These are phyloP conservation scores for Ustilago hordei DNA, from an alignment of 1,284 basidiomycete species.

Conservation along the genomic window DNA sequence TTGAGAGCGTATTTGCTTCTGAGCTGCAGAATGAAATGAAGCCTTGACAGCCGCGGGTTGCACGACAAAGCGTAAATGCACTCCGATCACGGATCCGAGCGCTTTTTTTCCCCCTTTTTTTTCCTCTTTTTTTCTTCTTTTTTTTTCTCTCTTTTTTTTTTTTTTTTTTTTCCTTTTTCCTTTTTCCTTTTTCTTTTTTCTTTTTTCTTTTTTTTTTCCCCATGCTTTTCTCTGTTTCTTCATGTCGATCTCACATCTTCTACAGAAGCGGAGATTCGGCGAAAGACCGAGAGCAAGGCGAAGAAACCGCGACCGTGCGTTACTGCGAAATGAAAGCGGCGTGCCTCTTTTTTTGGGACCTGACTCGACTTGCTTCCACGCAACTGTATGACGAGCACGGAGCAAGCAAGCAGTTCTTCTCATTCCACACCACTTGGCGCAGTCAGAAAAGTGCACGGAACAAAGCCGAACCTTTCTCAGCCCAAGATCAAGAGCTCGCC, in stretches of 20 bases:
- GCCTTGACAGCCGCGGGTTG: background rate
- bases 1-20: constrained; percentile 4
- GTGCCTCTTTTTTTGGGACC: constrained; percentile 15
- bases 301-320: constrained; percentile 16
- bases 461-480: constrained; percentile 11
- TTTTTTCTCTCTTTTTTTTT: background rate
- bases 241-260: constrained; percentile 20
- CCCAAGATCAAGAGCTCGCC: background rate
- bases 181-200: no score
- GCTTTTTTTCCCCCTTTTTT: background rate
- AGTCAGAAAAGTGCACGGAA: background rate
- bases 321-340: background rate
- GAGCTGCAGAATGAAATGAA: background rate
- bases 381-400: background rate
- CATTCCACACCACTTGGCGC: background rate
- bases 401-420: background rate
- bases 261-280: constrained; percentile 27
- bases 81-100: constrained; percentile 36
- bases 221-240: background rate
- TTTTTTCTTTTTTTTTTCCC: background rate
- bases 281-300: constrained; percentile 24
- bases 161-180: background rate
- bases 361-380: constrained; percentile 10
- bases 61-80: constrained; percentile 4
- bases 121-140: background rate